Evolutionary conservation across 1,139 yeast genomes (phyloP).

Genomic region (Scheffersomyces illinoinensis): DNA sequence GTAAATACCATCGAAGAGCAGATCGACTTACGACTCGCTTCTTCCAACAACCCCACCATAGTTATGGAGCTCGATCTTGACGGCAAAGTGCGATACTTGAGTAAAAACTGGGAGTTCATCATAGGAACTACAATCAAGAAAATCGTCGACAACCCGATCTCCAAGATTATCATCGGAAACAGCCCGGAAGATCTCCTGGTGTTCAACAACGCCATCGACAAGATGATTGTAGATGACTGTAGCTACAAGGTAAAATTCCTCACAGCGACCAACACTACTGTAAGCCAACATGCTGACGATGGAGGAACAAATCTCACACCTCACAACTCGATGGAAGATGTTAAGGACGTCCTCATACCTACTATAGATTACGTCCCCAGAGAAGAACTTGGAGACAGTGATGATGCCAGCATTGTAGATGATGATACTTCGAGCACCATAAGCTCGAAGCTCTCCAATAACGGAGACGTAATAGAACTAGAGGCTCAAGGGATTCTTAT

Average conservation of each 20-base stretch:
- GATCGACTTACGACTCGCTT: constrained; percentile 54
- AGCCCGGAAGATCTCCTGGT: constrained; percentile 62
- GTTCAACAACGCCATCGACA: constrained; percentile 67
- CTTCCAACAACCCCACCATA: constrained; percentile 73
- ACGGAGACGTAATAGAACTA: constrained; percentile 65
- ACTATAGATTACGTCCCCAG: constrained; percentile 1
- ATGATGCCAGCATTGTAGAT: constrained; percentile 8
- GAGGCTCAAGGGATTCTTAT: constrained; percentile 97
- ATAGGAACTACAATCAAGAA: constrained; percentile 65
- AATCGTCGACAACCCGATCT: constrained; percentile 59
- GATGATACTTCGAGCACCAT: constrained; percentile 18
- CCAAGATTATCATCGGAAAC: constrained; percentile 66
- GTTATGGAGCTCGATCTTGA: constrained; percentile 81
- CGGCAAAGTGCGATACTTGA: constrained; percentile 72
- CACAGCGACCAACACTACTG: constrained; percentile 49
- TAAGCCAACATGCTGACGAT: constrained; percentile 4
- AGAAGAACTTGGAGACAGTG: constrained; percentile 9
- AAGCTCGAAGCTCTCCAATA: constrained; percentile 45
- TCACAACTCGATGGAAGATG: constrained; percentile 19
- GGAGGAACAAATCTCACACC: constrained; percentile 21
- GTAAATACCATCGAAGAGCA: constrained; percentile 39
- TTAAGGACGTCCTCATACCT: constrained; percentile 1
- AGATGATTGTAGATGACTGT: constrained; percentile 72
- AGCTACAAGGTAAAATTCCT: constrained; percentile 77
- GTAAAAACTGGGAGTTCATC: constrained; percentile 74